A percentile compares a stretch with the other conserved stretches of the same genome.
phyloP scores from a whole-genome alignment of 768 basidiomycete species.

The Myochromella boudieri region DNA sequence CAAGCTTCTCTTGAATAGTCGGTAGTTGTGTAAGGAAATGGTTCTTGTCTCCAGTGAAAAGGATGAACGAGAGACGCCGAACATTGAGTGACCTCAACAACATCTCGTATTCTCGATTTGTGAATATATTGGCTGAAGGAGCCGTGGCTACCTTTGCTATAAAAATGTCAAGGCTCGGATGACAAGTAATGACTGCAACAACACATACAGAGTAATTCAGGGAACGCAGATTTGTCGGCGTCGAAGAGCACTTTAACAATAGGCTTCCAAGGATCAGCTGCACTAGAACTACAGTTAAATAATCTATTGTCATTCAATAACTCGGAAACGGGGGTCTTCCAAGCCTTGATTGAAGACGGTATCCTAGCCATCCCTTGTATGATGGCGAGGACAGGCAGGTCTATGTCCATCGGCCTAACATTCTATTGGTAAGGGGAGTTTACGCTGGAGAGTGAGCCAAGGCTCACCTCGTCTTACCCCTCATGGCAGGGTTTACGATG shows the following conservation, averaged over 20 bases:
- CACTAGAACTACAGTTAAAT: constrained; percentile 69
- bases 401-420: constrained; percentile 74
- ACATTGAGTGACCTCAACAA: constrained; percentile 82
- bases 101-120: constrained; percentile 94
- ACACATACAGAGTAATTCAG: constrained; percentile 75
- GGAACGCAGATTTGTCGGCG: constrained; percentile 81
- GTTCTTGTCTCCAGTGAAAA: constrained; percentile 90
- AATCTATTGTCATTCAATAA: constrained; percentile 83
- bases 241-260: constrained; percentile 82
- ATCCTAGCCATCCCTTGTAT: constrained; percentile 78
- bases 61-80: constrained; percentile 79
- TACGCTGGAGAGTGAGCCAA: neutral
- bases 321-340: constrained; percentile 80
- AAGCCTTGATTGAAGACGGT: constrained; percentile 77
- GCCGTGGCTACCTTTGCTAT: constrained; percentile 76
- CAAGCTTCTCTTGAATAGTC: constrained; percentile 94
- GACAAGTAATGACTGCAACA: constrained; percentile 23
- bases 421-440: constrained; percentile 10
- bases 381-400: constrained; percentile 62
- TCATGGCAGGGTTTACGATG: constrained; percentile 78
- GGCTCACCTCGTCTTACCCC: constrained; percentile 68
- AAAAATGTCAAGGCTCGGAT: constrained; percentile 26
- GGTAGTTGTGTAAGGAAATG: constrained; percentile 89
- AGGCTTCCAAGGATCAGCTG: constrained; percentile 67
- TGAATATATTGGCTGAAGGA: constrained; percentile 94